These are phyloP conservation scores for Monosporascus sp. DNA, from an alignment of 2,329 filamentous ascomycete genomes.

Conservation along the genomic window DNA sequence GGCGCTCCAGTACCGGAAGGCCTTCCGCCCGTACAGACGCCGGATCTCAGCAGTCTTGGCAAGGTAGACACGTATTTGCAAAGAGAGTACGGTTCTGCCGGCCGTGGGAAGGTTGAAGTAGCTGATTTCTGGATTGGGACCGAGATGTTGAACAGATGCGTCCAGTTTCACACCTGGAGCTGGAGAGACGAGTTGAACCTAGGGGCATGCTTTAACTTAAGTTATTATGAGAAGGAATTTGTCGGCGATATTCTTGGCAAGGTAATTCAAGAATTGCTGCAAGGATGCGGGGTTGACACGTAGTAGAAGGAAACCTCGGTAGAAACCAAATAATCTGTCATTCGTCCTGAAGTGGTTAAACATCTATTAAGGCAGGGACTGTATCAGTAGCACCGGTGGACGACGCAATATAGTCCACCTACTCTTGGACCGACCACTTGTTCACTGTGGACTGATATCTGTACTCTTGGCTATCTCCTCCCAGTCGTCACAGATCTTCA, in stretches of 20 bases:
- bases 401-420: too few species aligned
- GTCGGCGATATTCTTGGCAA: neutral
- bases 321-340: too few species aligned
- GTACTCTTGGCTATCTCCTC: slow-evolving; percentile 44
- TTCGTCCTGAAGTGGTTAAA: too few species aligned
- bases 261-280: neutral
- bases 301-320: too few species aligned
- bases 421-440: too few species aligned
- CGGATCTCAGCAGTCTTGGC: slow-evolving; percentile 4
- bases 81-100: neutral
- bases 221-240: slow-evolving; percentile 1
- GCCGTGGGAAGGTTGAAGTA: neutral
- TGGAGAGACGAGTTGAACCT: slow-evolving; percentile 1
- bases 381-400: too few species aligned
- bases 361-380: too few species aligned
- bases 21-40: slow-evolving; percentile 1
- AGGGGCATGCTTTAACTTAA: slow-evolving; percentile 3
- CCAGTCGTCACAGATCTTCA: slow-evolving; percentile 43
- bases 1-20: slow-evolving; percentile 3
- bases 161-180: slow-evolving; percentile 7
- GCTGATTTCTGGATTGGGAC: slow-evolving; percentile 2
- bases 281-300: neutral
- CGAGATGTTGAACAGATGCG: slow-evolving; percentile 3
- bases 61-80: slow-evolving; percentile 1
- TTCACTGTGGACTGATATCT: slow-evolving; percentile 21